Base-by-base conservation (phyloP, 352 stramenopile genomes). In the Globisporangium mamillatum region DNA sequence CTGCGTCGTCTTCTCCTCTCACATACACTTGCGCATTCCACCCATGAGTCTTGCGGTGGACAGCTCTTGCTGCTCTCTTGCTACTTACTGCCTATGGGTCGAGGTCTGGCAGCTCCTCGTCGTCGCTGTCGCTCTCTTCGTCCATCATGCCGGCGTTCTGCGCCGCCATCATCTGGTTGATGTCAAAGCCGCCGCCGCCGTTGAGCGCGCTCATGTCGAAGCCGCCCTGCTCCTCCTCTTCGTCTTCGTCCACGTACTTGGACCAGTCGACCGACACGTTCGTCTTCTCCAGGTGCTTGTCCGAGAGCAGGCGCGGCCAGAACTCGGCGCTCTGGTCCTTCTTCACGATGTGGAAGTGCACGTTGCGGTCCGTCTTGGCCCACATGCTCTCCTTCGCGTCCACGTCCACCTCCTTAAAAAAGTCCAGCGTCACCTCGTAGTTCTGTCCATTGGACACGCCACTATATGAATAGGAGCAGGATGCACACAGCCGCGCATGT, bases 271-370 rank as follows among this genome's bases (percentile, higher is more conserved):
- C 89, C 75, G 94, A 95, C 10, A 98, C 94, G 72, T 98, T 97
- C 74, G 97, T 98, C 86, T 99, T 99, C 78, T 98, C 94, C 62
- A 98, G 74, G 60, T 84, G 72, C 88, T 99, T 99, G 83, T 99
- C 95, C 69, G 97, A 87, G 60, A 99, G 80, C 70, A 99, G 80
- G 62, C 95, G 89, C 46, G 97, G 95, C 97, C 97, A 99, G 68
- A 98, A 99, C 55, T 97, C 94, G 34, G 90, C 94, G 63, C 93
- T 84, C 74, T 95, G 93, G 67, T 97, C 86, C 74, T 97, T 95
- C 80, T 99, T 99, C 70, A 98, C 83, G 60, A 99, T 96, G 75
- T 98, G 86, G 79, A 99, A 98, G 71, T 98, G 92, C 67, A 99
- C 66, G 59, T 96, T 98, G 70, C 97, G 92, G 61, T 97, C 94